These are phyloP conservation scores for Phytophthora pluvialis DNA, from an alignment of 352 stramenopile genomes.

Conservation along the genomic window DNA sequence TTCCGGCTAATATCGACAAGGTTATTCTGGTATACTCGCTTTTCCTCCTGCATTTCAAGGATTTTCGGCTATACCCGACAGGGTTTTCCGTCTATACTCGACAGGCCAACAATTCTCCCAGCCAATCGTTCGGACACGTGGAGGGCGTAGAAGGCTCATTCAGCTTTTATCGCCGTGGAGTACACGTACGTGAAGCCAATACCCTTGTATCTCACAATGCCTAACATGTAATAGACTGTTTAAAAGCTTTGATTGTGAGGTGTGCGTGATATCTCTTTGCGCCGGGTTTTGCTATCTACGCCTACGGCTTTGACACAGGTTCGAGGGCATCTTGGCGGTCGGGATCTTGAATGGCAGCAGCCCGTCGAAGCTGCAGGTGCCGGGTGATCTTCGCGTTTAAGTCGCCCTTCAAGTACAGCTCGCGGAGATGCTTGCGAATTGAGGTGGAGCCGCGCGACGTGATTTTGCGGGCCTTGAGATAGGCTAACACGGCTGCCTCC, in stretches of 20 bases:
- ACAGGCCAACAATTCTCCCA: neutral
- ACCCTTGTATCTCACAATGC: neutral
- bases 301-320: neutral
- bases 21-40: neutral
- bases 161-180: neutral
- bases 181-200: neutral
- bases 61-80: neutral
- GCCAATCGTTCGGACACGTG: neutral
- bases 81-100: neutral
- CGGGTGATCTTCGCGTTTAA: conserved; percentile 1
- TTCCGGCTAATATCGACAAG: neutral
- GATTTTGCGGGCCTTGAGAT: neutral
- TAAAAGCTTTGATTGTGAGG: too few relatives aligned
- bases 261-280: too few relatives aligned
- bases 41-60: neutral
- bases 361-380: neutral
- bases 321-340: conserved; percentile 5
- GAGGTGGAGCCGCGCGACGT: conserved; percentile 2
- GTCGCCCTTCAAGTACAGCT: neutral
- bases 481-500: conserved; percentile 1
- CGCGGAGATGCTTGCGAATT: conserved; percentile 4
- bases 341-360: neutral
- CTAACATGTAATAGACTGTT: neutral
- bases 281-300: too few relatives aligned
- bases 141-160: neutral